Conservation (phyloP, 495 filamentous ascomycete genomes). For the Aspergillus ostianus region DNA sequence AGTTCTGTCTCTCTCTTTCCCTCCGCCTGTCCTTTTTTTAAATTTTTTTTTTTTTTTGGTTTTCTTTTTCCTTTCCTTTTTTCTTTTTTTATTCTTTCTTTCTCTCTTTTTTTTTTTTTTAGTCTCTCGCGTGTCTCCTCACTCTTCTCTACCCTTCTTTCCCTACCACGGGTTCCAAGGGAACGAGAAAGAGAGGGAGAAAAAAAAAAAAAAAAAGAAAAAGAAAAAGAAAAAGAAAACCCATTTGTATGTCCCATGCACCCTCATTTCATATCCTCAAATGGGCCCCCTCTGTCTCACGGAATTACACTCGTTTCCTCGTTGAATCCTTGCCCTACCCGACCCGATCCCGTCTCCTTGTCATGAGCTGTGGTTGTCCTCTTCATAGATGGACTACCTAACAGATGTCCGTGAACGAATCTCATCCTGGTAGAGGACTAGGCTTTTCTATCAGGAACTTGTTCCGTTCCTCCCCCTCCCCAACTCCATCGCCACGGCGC, state of each 20-base stretch:
- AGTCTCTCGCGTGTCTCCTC: slow-evolving; percentile 2
- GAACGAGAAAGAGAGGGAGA: not conserved
- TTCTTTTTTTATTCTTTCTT: slow-evolving; percentile 11
- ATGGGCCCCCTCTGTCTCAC: slow-evolving; percentile 24
- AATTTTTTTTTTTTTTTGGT: slow-evolving; percentile 7
- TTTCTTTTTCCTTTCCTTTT: slow-evolving; percentile 14
- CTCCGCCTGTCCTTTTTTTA: slow-evolving; percentile 4
- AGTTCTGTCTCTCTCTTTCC: slow-evolving; percentile 9
- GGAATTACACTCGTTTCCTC: slow-evolving; percentile 8
- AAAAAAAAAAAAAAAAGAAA: not conserved
- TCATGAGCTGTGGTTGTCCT: slow-evolving; percentile 21
- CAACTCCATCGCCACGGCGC: slow-evolving; percentile 32
- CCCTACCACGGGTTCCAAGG: slow-evolving; percentile 2
- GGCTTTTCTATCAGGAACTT: slow-evolving; percentile 34
- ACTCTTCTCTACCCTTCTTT: not conserved
- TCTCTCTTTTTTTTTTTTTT: slow-evolving; percentile 9
- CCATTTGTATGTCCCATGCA: slow-evolving; percentile 32
- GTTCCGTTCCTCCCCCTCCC: slow-evolving; percentile 35
- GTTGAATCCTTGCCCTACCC: slow-evolving; percentile 11
- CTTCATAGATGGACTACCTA: slow-evolving; percentile 31
- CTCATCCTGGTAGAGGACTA: slow-evolving; percentile 38
- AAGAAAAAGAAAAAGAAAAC: not conserved
- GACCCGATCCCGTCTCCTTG: slow-evolving; percentile 12
- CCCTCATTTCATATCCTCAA: slow-evolving; percentile 22
- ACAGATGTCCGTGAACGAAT: slow-evolving; percentile 43